Percentiles rank a stretch among this genome's conserved stretches.
Conservation (phyloP, 1,284 basidiomycete genomes). For the Ustilago nuda region DNA sequence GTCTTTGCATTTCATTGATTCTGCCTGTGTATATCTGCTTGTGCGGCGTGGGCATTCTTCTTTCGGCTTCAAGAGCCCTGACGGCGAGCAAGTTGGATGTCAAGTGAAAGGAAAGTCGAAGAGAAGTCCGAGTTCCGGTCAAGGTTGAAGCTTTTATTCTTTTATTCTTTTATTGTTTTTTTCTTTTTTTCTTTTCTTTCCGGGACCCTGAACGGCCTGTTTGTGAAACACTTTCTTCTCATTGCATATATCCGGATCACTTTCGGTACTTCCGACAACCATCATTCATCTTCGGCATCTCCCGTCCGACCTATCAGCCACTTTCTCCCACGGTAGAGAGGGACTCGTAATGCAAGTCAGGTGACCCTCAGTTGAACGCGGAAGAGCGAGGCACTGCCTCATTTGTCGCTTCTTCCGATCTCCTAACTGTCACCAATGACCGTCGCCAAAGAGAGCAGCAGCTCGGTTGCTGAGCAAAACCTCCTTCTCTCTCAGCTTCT, state of each 20-base stretch:
- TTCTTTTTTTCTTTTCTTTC: background rate
- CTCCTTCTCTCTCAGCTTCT: slow-evolving; percentile 21
- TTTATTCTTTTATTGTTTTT: too few relatives aligned
- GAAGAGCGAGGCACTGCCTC: background rate
- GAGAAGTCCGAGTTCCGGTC: background rate
- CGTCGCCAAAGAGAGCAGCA: background rate
- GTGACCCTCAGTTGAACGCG: background rate
- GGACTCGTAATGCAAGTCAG: background rate
- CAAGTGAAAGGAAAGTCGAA: background rate
- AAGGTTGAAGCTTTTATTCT: background rate
- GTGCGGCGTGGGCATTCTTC: too few relatives aligned
- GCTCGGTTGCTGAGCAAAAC: slow-evolving; percentile 29
- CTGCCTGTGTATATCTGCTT: background rate
- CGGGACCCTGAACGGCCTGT: background rate
- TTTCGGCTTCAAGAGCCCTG: too few relatives aligned
- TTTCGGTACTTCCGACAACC: slow-evolving; percentile 2
- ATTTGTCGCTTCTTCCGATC: background rate
- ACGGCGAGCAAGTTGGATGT: too few relatives aligned
- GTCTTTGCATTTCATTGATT: background rate
- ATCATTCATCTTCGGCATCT: background rate
- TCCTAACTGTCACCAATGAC: background rate
- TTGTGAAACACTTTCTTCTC: background rate
- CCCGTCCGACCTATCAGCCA: background rate
- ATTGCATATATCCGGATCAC: background rate
- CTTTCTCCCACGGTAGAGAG: background rate